Evolutionary conservation across 2,329 filamentous ascomycete genomes (phyloP).

Genomic region (Pseudogymnoascus sp.): DNA sequence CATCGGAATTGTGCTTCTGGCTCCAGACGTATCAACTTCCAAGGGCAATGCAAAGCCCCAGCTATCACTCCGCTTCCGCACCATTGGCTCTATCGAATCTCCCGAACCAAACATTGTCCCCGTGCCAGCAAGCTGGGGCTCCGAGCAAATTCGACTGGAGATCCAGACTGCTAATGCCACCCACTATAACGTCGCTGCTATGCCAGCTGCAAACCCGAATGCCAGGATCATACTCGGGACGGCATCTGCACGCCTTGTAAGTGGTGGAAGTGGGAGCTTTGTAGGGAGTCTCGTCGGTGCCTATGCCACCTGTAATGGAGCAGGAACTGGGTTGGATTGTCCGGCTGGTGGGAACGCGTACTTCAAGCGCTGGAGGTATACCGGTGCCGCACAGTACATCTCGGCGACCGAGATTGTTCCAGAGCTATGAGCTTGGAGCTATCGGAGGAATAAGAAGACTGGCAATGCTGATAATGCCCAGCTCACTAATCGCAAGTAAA

Average conservation of each 20-base stretch:
- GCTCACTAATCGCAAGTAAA: neutral
- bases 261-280: conserved; percentile 24
- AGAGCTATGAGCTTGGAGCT: neutral
- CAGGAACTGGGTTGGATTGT: conserved; percentile 23
- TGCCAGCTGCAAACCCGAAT: conserved; percentile 6
- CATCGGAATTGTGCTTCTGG: conserved; percentile 30
- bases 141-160: neutral
- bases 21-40: conserved; percentile 4
- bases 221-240: neutral
- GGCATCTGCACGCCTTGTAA: neutral
- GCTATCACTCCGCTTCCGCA: conserved; percentile 6
- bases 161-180: conserved; percentile 2
- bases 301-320: conserved; percentile 33
- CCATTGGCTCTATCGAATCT: neutral
- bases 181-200: neutral
- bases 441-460: neutral
- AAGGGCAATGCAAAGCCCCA: neutral
- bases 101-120: neutral
- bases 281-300: conserved; percentile 29
- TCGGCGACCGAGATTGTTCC: neutral
- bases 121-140: neutral
- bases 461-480: neutral
- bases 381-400: neutral
- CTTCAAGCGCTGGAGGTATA: conserved; percentile 18
- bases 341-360: conserved; percentile 26